Conservation (phyloP, 192 early-diverging fungal species). For the Blastocladiella britannica region DNA sequence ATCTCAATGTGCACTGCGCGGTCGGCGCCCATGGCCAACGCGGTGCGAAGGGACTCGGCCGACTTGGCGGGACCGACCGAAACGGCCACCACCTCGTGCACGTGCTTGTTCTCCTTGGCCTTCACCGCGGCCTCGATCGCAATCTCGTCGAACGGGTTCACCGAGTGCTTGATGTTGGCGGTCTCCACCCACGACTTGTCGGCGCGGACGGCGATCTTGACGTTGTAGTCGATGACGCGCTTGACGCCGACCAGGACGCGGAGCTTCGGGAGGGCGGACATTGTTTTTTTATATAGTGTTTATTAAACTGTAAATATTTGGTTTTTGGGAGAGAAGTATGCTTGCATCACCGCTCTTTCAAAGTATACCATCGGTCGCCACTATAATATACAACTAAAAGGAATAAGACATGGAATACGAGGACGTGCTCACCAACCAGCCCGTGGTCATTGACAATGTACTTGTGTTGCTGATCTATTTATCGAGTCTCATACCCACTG, state of each 20-base stretch:
- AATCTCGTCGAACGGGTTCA: conserved; percentile 99
- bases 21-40: conserved; percentile 96
- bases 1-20: conserved; percentile 80
- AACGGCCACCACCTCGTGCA: conserved; percentile 67
- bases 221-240: conserved; percentile 93
- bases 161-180: conserved; percentile 81
- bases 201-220: conserved; percentile 89
- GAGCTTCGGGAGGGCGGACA: no score
- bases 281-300: no score
- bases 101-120: conserved; percentile 21
- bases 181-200: conserved; percentile 76
- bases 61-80: conserved; percentile 73
- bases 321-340: no score
- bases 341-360: no score
- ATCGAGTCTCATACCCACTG: no score
- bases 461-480: no score
- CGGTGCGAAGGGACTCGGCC: conserved; percentile 81
- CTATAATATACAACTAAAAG: no score
- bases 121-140: conserved; percentile 90
- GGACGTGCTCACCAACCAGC: conserved; percentile 89
- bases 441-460: conserved; percentile 99
- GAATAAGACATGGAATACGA: conserved; percentile 78
- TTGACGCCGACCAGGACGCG: conserved; percentile 83
- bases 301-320: no score
- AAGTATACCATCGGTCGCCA: no score